Percentiles rank a stretch among this genome's conserved stretches.
Conservation (phyloP, 352 stramenopile genomes). For the Pythium volutum region DNA sequence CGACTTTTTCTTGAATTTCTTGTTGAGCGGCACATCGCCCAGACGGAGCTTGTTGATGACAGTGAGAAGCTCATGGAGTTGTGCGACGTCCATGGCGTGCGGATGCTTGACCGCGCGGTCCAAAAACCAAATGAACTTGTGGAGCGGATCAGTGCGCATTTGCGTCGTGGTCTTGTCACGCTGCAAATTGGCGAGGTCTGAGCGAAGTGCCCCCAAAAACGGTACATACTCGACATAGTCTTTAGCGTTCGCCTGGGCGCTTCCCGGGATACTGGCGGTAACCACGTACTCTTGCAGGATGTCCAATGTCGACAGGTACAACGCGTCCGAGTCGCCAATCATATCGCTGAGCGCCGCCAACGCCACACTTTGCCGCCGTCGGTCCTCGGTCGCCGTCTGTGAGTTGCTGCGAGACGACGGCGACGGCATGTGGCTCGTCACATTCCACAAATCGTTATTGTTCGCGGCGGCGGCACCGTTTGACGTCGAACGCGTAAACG, state of each 20-base stretch:
- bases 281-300: slow-evolving; percentile 79
- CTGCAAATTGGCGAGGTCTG: slow-evolving; percentile 77
- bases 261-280: slow-evolving; percentile 64
- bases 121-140: slow-evolving; percentile 90
- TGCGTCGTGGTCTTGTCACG: slow-evolving; percentile 73
- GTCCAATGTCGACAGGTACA: slow-evolving; percentile 77
- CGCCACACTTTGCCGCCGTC: slow-evolving; percentile 60
- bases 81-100: slow-evolving; percentile 48
- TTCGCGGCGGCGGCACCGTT: slow-evolving; percentile 3
- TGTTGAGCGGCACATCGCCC: slow-evolving; percentile 67
- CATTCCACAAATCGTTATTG: slow-evolving; percentile 56
- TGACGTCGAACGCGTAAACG: not conserved
- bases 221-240: slow-evolving; percentile 84
- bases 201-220: slow-evolving; percentile 76
- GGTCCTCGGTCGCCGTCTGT: slow-evolving; percentile 48
- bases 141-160: slow-evolving; percentile 68
- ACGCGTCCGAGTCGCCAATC: slow-evolving; percentile 77
- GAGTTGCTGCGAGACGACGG: slow-evolving; percentile 22
- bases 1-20: slow-evolving; percentile 74
- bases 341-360: slow-evolving; percentile 71
- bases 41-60: slow-evolving; percentile 69
- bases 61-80: slow-evolving; percentile 68
- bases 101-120: slow-evolving; percentile 79
- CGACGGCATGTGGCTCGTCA: slow-evolving; percentile 65
- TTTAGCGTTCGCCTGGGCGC: slow-evolving; percentile 54